Conservation (phyloP, 2,329 filamentous ascomycete genomes). For the Coniochaeta sp. region DNA sequence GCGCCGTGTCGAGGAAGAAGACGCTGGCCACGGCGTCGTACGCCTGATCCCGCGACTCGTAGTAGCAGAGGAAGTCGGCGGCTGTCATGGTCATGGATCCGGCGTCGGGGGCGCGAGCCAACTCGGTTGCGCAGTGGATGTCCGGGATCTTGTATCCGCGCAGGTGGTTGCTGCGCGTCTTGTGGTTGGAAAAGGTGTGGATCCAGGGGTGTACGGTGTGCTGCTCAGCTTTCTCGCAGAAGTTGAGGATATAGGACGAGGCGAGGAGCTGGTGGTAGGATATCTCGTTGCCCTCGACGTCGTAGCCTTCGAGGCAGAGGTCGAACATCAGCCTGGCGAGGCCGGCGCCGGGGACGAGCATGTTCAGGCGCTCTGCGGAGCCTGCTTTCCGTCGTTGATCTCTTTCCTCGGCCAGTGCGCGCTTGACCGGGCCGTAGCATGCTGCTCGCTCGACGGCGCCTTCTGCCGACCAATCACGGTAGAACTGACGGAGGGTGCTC, state of each 20-base stretch:
- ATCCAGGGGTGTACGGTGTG: conserved; percentile 81
- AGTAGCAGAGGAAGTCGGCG: conserved; percentile 86
- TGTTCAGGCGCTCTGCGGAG: conserved; percentile 37
- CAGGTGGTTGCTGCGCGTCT: conserved; percentile 66
- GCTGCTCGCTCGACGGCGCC: conserved; percentile 67
- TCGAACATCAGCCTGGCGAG: conserved; percentile 87
- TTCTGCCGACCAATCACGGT: conserved; percentile 85
- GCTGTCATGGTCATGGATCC: conserved; percentile 88
- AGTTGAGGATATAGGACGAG: conserved; percentile 69
- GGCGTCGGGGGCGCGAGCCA: conserved; percentile 26
- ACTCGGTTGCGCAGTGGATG: conserved; percentile 56
- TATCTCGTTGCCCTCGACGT: conserved; percentile 86
- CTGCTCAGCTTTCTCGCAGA: conserved; percentile 48
- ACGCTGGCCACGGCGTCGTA: conserved; percentile 85
- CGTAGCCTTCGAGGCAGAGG: conserved; percentile 64
- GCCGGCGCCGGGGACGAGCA: conserved; percentile 86
- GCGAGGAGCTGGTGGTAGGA: conserved; percentile 95
- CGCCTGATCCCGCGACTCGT: conserved; percentile 49
- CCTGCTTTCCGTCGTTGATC: conserved; percentile 6
- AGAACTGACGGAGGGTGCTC: conserved; percentile 88
- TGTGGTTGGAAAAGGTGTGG: conserved; percentile 81
- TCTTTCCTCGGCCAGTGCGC: conserved; percentile 45
- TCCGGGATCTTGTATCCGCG: conserved; percentile 71
- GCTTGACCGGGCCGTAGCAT: conserved; percentile 68
- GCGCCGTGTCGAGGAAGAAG: conserved; percentile 96